Percentiles rank a stretch among this genome's conserved stretches.
Evolutionary conservation across 225 moss, liverwort and hornwort species (phyloP).

Genomic region (Antitrichia curtipendula): DNA sequence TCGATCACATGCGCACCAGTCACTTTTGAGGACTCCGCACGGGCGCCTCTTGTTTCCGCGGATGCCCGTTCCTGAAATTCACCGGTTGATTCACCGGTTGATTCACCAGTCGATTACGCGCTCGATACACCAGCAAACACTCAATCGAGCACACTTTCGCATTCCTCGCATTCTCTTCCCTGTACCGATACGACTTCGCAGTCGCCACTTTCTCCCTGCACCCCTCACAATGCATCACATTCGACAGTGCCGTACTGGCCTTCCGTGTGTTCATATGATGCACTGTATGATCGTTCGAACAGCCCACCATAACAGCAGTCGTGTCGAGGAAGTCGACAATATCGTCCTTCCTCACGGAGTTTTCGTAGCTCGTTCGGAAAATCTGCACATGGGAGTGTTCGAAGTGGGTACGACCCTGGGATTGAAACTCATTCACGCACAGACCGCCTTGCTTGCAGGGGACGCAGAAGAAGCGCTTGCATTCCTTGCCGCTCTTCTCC

Average conservation of each 20-base stretch:
- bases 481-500: background rate
- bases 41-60: background rate
- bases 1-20: background rate
- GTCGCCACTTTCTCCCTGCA: background rate
- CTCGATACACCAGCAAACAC: background rate
- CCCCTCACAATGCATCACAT: background rate
- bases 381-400: background rate
- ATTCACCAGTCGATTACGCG: background rate
- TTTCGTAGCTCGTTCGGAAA: background rate
- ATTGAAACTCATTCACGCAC: background rate
- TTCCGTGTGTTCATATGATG: background rate
- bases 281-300: background rate
- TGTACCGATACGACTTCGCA: background rate
- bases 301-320: background rate
- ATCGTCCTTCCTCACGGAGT: background rate
- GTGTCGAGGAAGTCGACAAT: background rate
- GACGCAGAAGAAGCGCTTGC: background rate
- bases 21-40: background rate
- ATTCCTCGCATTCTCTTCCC: background rate
- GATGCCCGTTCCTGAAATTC: background rate
- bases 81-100: background rate
- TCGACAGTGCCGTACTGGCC: background rate
- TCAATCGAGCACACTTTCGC: background rate
- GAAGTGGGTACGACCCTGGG: background rate
- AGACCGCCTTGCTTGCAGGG: background rate